Evolutionary conservation across 139 green algal genomes (phyloP).

Genomic region (Picochlorum sp.): DNA sequence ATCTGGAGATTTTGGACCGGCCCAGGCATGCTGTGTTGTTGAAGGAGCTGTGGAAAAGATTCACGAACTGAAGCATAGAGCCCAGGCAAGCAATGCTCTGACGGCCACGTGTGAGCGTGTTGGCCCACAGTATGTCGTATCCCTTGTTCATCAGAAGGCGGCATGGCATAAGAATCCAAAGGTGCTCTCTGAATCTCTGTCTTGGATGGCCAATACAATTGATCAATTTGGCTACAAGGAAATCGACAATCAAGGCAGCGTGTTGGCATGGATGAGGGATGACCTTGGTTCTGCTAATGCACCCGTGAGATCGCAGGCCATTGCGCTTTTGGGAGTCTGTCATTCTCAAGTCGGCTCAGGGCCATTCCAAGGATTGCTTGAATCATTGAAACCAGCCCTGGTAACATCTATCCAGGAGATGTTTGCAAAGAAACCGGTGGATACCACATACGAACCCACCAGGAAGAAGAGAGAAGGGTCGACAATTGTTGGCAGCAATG

Average conservation of each 20-base stretch:
- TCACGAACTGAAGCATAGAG: conserved; percentile 27
- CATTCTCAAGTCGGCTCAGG: conserved; percentile 52
- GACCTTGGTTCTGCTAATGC: conserved; percentile 74
- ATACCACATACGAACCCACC: not conserved
- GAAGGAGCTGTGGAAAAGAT: conserved; percentile 65
- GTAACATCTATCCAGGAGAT: conserved; percentile 78
- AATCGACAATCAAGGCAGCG: conserved; percentile 49
- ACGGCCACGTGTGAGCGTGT: conserved; percentile 63
- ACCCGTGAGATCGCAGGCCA: conserved; percentile 63
- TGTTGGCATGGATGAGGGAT: conserved; percentile 68
- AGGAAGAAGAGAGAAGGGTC: not conserved
- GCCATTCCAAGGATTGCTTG: conserved; percentile 36
- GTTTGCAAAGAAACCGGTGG: conserved; percentile 71
- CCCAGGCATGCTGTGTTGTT: conserved; percentile 56
- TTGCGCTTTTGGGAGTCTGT: conserved; percentile 43
- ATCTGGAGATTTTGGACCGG: conserved; percentile 37
- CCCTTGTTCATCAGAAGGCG: conserved; percentile 71
- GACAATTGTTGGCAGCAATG: not conserved
- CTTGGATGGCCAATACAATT: conserved; percentile 67
- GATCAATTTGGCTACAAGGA: conserved; percentile 74
- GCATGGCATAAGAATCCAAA: conserved; percentile 91
- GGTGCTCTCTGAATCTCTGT: conserved; percentile 75
- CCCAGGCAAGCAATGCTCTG: conserved; percentile 42
- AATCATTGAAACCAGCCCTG: conserved; percentile 87
- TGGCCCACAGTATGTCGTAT: conserved; percentile 74